phyloP scores from a whole-genome alignment of 768 basidiomycete species.

The Phlegmacium glaucopus region DNA sequence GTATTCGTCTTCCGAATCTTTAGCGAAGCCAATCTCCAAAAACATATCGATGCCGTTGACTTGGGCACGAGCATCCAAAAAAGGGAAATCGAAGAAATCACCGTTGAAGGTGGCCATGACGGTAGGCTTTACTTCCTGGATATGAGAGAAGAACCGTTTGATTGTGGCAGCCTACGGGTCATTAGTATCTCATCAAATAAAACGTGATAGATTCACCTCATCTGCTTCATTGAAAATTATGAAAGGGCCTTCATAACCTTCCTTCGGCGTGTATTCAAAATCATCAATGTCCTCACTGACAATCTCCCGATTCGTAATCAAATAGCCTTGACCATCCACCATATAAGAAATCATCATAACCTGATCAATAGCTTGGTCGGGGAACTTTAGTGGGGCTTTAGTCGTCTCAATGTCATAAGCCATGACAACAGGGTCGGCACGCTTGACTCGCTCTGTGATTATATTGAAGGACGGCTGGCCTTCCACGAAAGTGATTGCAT shows the following conservation, averaged over 20 bases:
- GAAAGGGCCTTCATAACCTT: constrained; percentile 96
- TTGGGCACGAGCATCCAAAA: constrained; percentile 82
- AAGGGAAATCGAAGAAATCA: constrained; percentile 99
- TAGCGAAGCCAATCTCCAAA: constrained; percentile 87
- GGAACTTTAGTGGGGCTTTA: constrained; percentile 99
- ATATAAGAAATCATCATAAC: constrained; percentile 99
- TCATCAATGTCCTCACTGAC: constrained; percentile 97
- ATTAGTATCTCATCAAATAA: constrained; percentile 1
- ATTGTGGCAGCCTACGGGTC: constrained; percentile 70
- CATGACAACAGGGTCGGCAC: constrained; percentile 99
- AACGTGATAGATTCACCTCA: constrained; percentile 54
- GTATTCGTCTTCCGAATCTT: constrained; percentile 92
- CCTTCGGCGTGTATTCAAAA: constrained; percentile 98
- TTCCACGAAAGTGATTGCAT: constrained; percentile 76
- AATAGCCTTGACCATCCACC: constrained; percentile 95
- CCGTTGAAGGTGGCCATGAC: constrained; percentile 99
- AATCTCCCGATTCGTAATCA: constrained; percentile 97
- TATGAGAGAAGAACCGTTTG: constrained; percentile 87
- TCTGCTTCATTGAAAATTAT: constrained; percentile 92
- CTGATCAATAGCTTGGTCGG: constrained; percentile 92
- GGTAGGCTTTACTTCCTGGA: constrained; percentile 90
- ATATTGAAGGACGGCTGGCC: constrained; percentile 73
- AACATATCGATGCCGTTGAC: constrained; percentile 96
- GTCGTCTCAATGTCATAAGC: constrained; percentile 99
- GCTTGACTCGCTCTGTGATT: constrained; percentile 86